Conservation (phyloP, 441 rosid species). For the Hura crepitans region DNA sequence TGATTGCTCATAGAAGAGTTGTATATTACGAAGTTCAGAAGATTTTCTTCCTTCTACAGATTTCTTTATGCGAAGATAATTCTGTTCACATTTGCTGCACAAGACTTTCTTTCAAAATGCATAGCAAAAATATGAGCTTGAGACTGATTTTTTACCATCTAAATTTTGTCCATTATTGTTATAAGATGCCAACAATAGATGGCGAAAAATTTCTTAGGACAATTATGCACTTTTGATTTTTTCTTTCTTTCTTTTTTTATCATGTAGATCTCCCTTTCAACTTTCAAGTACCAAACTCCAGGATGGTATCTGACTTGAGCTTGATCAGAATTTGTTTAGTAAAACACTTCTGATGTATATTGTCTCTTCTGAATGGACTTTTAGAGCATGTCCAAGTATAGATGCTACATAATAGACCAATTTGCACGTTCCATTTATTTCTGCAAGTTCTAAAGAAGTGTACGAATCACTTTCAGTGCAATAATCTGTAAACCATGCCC, state of each 20-base stretch:
- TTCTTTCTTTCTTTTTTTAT: neutral
- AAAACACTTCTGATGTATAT: neutral
- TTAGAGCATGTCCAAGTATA: neutral
- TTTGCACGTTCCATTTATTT: neutral
- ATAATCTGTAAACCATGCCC: neutral
- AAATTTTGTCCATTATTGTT: neutral
- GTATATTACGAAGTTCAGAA: neutral
- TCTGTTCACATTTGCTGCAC: neutral
- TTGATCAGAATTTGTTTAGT: neutral
- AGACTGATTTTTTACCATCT: neutral
- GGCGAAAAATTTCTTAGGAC: too few relatives aligned
- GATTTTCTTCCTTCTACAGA: neutral
- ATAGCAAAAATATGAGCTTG: too few relatives aligned
- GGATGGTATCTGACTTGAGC: neutral
- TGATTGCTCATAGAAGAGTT: neutral
- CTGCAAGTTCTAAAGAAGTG: too few relatives aligned
- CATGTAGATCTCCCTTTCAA: constrained; percentile 1
- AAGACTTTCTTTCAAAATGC: neutral
- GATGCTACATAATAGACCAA: neutral
- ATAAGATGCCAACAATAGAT: neutral
- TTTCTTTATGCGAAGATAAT: neutral
- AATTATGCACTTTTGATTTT: too few relatives aligned
- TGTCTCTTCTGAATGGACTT: neutral
- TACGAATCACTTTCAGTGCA: too few relatives aligned
- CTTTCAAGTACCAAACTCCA: neutral